Base-by-base conservation (phyloP, 164 flowering plant species). In the Euptelea pleiosperma region DNA sequence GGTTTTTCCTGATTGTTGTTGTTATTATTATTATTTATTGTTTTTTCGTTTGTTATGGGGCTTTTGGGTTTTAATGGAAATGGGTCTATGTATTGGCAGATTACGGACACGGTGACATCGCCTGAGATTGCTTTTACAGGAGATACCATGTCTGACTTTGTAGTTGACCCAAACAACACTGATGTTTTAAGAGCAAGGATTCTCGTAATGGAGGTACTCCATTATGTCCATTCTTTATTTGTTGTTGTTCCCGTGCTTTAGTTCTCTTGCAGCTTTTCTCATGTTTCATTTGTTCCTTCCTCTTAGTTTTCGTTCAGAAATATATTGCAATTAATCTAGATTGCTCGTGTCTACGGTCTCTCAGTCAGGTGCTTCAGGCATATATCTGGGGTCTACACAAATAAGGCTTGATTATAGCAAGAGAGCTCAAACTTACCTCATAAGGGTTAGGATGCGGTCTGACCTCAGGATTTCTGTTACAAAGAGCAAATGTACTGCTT, bases 41-140 rank as follows among this genome's bases (percentile, higher is more conserved):
- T 21, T 36, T 16, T 25, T 9, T 41, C n/a, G n/a, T 25, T 4
- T n/a, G 8, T 44, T 35, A n/a, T 58, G 43, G 28, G 26, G 28
- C 22, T 52, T 52, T 9, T 41, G 58, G 42, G 40, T 29, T 44
- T 29, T 52, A 52, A 4, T 34, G 4, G 50, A 10, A 26, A 37
- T 22, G 29, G 30, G 16, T 54, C 6, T 41, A 18, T 28, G 44
- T 35, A 15, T 75, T 77, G 63, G 54, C 86, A 93, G 97, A 83
- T 93, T 51, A 86, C 90, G 3, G 0, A 86, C 66, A 83, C 92
- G 7, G 40, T 76, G 16, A 79, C 91, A 43, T 56, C 73, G 34
- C 96, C 99, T 55, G 97, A 90, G 70, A 56, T 93, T 68, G 97
- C 99, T 64, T 93, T 93, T 73, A 90, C 99, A 0, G 99, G 99